phyloP scores from a whole-genome alignment of 202 grass and related monocot genomes.

The Carex sylvatica region DNA sequence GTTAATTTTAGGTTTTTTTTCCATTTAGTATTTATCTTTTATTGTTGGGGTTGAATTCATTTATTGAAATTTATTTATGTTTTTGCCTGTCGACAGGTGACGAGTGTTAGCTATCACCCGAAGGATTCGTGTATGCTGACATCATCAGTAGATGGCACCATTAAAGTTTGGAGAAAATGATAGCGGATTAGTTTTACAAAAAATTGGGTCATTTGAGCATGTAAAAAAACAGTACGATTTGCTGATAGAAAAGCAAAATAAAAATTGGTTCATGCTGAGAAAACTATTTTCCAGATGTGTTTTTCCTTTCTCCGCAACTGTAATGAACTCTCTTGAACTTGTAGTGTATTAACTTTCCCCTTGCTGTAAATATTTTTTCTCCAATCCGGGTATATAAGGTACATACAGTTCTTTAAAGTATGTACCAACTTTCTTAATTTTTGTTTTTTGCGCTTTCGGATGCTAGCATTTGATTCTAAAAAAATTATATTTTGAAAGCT shows the following conservation, averaged over 20 bases:
- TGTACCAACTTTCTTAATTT: background rate
- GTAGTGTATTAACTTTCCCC: background rate
- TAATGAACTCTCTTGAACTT: background rate
- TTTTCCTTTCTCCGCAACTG: background rate
- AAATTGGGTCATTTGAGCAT: background rate
- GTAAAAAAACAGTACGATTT: background rate
- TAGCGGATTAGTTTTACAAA: background rate
- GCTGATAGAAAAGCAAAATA: background rate
- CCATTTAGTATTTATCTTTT: background rate
- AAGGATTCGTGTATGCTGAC: slow-evolving; percentile 86
- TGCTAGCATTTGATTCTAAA: background rate
- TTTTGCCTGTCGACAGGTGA: slow-evolving; percentile 51
- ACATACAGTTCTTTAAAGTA: background rate
- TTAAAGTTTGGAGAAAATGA: slow-evolving; percentile 76
- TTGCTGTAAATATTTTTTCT: background rate
- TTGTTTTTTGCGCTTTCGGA: background rate
- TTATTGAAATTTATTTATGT: background rate
- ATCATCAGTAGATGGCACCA: slow-evolving; percentile 81
- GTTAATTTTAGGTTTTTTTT: slow-evolving; percentile 17
- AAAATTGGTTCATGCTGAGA: background rate
- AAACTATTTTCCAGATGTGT: background rate
- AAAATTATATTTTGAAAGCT: background rate
- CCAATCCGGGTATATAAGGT: background rate
- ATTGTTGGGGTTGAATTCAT: background rate
- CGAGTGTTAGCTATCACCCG: slow-evolving; percentile 85